Evolutionary conservation across 1,139 yeast genomes (phyloP).

Genomic region (Blastobotrys petasosporus): DNA sequence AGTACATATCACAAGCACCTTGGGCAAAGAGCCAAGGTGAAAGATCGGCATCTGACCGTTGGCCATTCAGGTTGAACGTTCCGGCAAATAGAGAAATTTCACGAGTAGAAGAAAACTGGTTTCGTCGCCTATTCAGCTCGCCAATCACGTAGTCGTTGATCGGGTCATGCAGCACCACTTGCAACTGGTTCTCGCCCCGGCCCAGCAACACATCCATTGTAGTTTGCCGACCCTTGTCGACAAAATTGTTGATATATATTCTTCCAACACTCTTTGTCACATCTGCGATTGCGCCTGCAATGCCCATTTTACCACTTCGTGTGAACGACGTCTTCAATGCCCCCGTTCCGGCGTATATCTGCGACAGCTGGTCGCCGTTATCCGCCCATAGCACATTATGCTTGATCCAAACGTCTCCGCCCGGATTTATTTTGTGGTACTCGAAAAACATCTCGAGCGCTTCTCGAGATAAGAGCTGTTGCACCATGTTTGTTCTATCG

Average conservation of each 20-base stretch:
- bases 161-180: slow-evolving; percentile 81
- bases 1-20: slow-evolving; percentile 57
- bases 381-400: slow-evolving; percentile 95
- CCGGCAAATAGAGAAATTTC: slow-evolving; percentile 69
- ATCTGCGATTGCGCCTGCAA: slow-evolving; percentile 94
- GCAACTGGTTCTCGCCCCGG: slow-evolving; percentile 60
- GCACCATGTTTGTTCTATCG: slow-evolving; percentile 89
- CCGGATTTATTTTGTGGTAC: slow-evolving; percentile 41
- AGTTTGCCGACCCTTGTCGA: slow-evolving; percentile 82
- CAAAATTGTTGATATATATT: slow-evolving; percentile 92
- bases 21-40: slow-evolving; percentile 79
- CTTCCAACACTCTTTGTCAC: slow-evolving; percentile 94
- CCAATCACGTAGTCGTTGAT: slow-evolving; percentile 72
- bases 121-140: slow-evolving; percentile 46
- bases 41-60: slow-evolving; percentile 49
- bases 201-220: slow-evolving; percentile 86
- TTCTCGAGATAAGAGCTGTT: slow-evolving; percentile 70
- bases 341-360: slow-evolving; percentile 94
- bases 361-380: slow-evolving; percentile 95
- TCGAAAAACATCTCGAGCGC: slow-evolving; percentile 62
- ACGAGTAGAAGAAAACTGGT: slow-evolving; percentile 55
- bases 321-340: slow-evolving; percentile 93
- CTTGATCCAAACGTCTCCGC: slow-evolving; percentile 49
- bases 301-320: slow-evolving; percentile 88
- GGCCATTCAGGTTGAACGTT: slow-evolving; percentile 84